These are phyloP conservation scores for Pochonia chlamydosporia DNA, from an alignment of 2,329 filamentous ascomycete species.

Conservation along the genomic window DNA sequence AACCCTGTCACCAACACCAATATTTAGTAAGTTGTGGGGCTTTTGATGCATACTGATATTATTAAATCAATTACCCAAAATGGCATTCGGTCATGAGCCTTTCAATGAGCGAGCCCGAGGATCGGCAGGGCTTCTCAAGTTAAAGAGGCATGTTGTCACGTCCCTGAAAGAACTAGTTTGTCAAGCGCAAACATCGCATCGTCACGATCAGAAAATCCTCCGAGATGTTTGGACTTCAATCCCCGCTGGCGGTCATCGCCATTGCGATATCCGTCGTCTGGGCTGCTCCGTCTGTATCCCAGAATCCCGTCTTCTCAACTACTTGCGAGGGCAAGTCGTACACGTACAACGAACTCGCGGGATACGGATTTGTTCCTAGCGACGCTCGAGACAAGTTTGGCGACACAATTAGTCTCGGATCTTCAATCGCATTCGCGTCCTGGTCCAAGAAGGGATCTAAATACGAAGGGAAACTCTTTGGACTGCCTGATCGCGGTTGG, in stretches of 20 bases:
- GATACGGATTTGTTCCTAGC: slow-evolving; percentile 56
- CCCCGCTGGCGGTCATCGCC: background rate
- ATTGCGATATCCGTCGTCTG: background rate
- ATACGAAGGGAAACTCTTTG: slow-evolving; percentile 58
- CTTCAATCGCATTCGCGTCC: slow-evolving; percentile 53
- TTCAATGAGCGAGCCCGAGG: no score
- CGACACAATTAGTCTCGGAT: slow-evolving; percentile 64
- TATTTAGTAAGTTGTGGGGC: background rate
- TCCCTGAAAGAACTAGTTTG: no score
- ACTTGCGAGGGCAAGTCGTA: slow-evolving; percentile 56
- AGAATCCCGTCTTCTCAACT: slow-evolving; percentile 15
- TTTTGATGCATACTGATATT: no score
- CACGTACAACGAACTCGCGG: slow-evolving; percentile 61
- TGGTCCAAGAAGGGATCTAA: slow-evolving; percentile 50
- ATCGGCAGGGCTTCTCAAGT: no score
- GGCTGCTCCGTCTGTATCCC: background rate
- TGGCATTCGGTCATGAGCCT: no score
- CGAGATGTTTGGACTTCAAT: background rate
- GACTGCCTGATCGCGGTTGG: slow-evolving; percentile 65
- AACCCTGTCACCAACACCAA: background rate
- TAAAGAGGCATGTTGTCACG: no score
- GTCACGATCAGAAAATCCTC: background rate
- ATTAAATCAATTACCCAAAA: no score
- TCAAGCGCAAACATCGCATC: no score
- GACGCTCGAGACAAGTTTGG: slow-evolving; percentile 60